Conservation (phyloP, 352 stramenopile genomes). For the Sclerospora graminicola region DNA sequence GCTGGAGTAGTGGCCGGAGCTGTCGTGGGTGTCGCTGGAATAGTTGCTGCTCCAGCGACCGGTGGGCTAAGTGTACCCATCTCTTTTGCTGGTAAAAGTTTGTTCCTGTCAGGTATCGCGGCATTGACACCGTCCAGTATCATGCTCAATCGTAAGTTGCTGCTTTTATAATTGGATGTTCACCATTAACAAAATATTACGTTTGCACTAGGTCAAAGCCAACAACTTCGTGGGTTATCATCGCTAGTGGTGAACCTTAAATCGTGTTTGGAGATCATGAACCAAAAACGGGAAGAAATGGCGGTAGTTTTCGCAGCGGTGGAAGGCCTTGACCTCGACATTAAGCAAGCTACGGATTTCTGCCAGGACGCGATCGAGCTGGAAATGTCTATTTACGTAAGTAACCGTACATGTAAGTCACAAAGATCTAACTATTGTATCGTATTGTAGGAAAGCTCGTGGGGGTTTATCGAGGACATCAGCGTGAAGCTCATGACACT, state of each 20-base stretch:
- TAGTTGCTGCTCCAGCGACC: slow-evolving; percentile 68
- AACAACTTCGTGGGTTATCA: slow-evolving; percentile 67
- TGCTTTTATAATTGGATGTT: not conserved
- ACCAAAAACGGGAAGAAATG: slow-evolving; percentile 72
- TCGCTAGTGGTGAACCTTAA: slow-evolving; percentile 75
- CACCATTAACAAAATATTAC: slow-evolving; percentile 1
- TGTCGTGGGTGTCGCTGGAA: slow-evolving; percentile 59
- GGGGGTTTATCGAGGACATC: slow-evolving; percentile 74
- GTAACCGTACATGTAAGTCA: slow-evolving; percentile 2
- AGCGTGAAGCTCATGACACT: slow-evolving; percentile 56
- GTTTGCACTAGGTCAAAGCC: slow-evolving; percentile 50
- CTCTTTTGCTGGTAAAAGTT: slow-evolving; percentile 70
- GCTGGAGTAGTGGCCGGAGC: slow-evolving; percentile 73
- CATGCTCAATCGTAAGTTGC: slow-evolving; percentile 70
- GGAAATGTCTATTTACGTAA: slow-evolving; percentile 59
- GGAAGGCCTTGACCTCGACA: slow-evolving; percentile 65
- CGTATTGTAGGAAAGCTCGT: slow-evolving; percentile 53
- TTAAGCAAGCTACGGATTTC: slow-evolving; percentile 74
- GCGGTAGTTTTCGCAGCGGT: slow-evolving; percentile 57
- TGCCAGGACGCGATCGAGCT: slow-evolving; percentile 76
- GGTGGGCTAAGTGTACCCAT: slow-evolving; percentile 77
- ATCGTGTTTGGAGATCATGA: slow-evolving; percentile 78
- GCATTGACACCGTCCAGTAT: slow-evolving; percentile 77
- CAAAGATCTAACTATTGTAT: slow-evolving; percentile 1
- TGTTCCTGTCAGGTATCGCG: slow-evolving; percentile 73